Base-by-base conservation (phyloP, 805 yeast genomes). In the Myxozyma mucilagina region DNA sequence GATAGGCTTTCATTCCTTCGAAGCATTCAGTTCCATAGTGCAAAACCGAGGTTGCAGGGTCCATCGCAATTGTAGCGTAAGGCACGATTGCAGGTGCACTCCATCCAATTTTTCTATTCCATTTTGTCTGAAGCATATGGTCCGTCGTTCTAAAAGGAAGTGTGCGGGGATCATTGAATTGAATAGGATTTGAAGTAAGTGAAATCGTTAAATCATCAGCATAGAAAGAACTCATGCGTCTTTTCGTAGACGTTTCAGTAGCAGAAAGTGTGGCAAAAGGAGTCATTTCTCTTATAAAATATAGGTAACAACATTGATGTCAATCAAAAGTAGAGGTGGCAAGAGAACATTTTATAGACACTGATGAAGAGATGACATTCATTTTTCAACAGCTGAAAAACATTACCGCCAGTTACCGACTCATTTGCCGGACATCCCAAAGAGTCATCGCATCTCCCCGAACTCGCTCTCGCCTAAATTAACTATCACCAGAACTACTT, bases 21-120 rank as follows among this genome's bases (percentile, higher is more conserved):
- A 93, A 93, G 61, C 92, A 82, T 76, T 90, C 97, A 71, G 93
- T 93, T 4, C 96, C 93, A 71, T 93, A 93, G 79, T 93, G 98
- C 78, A 93, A 84, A 34, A 91, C 97, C 73, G 88, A 20, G 96
- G 85, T 34, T 16, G 96, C 85, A 31, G 98, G 98, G 71, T 91
- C 97, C 59, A 93, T 74, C 13, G 79, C 69, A 54, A 93, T 76
- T 47, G 84, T 84, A 49, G 86, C 92, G 73, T 89, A 90, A 34
- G 97, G 97, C 66, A 83, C 83, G 74, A 93, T 91, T 71, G 82
- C 83, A 49, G 98, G 98, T 16, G 83, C 76, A 11, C 79, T 87
- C 98, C 98, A 93, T 55, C 98, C 97, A 1, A 75, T 71, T 56
- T 80, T 79, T 32, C 78, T 77, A 59, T 83, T 82, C 96, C 97